Percentiles rank a stretch among this genome's conserved stretches.
These are phyloP conservation scores for Aspergillus brasiliensis DNA, from an alignment of 2,329 filamentous ascomycete genomes.

Conservation along the genomic window DNA sequence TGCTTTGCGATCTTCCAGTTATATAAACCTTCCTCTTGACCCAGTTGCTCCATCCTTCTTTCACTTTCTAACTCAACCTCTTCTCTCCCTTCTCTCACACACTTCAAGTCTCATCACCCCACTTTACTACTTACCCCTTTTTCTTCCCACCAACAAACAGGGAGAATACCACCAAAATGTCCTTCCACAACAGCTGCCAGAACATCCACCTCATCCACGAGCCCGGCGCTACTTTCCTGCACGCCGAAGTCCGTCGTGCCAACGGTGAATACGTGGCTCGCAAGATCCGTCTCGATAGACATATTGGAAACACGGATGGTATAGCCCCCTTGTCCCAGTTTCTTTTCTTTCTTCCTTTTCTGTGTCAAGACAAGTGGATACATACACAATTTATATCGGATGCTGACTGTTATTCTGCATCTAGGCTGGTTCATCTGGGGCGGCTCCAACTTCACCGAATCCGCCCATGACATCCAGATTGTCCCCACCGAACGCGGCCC, in stretches of 20 bases:
- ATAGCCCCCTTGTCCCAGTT: background rate
- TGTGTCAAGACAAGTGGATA: too few species aligned
- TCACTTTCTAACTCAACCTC: too few species aligned
- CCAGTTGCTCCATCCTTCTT: too few species aligned
- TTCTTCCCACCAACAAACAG: background rate
- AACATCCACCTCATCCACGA: slow-evolving; percentile 18
- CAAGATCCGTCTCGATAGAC: slow-evolving; percentile 19
- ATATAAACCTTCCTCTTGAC: too few species aligned
- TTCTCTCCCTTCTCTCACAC: background rate
- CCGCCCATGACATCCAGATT: slow-evolving; percentile 16
- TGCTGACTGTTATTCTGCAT: too few species aligned
- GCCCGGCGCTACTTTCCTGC: slow-evolving; percentile 14
- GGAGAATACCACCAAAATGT: slow-evolving; percentile 8
- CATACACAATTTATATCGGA: too few species aligned
- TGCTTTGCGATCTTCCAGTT: too few species aligned
- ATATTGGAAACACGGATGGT: slow-evolving; percentile 24
- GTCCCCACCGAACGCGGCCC: slow-evolving; percentile 18
- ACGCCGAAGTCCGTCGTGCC: slow-evolving; percentile 11
- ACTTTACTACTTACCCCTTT: background rate
- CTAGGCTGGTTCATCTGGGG: slow-evolving; percentile 27
- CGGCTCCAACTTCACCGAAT: slow-evolving; percentile 21
- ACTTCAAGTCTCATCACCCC: background rate
- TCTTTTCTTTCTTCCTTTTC: background rate
- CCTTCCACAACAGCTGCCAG: slow-evolving; percentile 16
- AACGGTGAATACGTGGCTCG: slow-evolving; percentile 4